Percentiles rank a stretch among this genome's conserved stretches.
Evolutionary conservation across 2,329 filamentous ascomycete species (phyloP).

Genomic region (Penicillium polonicum): DNA sequence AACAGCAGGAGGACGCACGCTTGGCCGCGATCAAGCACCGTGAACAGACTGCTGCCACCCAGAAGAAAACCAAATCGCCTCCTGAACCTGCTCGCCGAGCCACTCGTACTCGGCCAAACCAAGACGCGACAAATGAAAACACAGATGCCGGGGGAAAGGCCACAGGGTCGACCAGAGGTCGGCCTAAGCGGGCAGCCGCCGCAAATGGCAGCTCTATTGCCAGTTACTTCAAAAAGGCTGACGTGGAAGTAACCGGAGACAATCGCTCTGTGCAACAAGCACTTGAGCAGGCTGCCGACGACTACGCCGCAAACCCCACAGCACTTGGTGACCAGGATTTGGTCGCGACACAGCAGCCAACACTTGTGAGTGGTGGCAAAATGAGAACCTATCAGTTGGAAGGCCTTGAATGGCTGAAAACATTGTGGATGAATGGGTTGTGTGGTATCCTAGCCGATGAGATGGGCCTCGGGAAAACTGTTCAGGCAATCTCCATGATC

Average conservation of each 20-base stretch:
- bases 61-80: conserved; percentile 31
- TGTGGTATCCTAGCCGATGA: conserved; percentile 91
- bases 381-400: conserved; percentile 96
- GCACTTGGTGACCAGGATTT: conserved; percentile 66
- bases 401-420: conserved; percentile 87
- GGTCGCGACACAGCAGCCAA: conserved; percentile 79
- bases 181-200: conserved; percentile 28
- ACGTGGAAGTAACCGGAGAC: conserved; percentile 54
- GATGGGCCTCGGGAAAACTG: conserved; percentile 91
- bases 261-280: conserved; percentile 57
- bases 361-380: conserved; percentile 77
- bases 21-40: conserved; percentile 36
- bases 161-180: conserved; percentile 28
- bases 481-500: conserved; percentile 85
- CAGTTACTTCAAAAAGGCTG: conserved; percentile 60
- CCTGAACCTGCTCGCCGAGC: conserved; percentile 26
- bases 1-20: conserved; percentile 46
- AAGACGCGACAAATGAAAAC: conserved; percentile 21
- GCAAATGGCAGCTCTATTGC: conserved; percentile 50
- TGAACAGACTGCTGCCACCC: conserved; percentile 25
- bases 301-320: conserved; percentile 58
- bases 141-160: conserved; percentile 20
- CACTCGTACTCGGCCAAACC: conserved; percentile 31
- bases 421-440: conserved; percentile 81
- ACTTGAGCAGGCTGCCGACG: conserved; percentile 57